These are phyloP conservation scores for Solanum verrucosum DNA, from an alignment of 257 asterid genomes.

Conservation along the genomic window DNA sequence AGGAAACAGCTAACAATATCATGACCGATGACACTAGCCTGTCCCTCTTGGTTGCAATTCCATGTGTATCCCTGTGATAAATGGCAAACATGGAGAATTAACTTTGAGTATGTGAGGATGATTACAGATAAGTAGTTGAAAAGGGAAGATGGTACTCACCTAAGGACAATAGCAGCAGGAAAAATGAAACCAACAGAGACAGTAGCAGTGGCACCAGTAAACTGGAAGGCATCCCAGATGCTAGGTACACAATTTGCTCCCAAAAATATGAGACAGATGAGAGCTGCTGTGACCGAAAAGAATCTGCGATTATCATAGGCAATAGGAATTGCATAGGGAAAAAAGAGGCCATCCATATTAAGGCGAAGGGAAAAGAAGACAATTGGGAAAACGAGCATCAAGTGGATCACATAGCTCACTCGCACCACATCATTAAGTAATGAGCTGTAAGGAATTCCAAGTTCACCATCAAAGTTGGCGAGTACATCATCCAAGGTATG, in stretches of 20 bases:
- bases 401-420: constrained; percentile 72
- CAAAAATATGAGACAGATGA: constrained; percentile 57
- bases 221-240: constrained; percentile 91
- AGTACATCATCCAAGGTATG: constrained; percentile 77
- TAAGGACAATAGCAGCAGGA: constrained; percentile 73
- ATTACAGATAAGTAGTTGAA: background rate
- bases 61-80: constrained; percentile 57
- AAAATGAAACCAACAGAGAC: constrained; percentile 75
- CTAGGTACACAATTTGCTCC: constrained; percentile 85
- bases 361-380: constrained; percentile 85
- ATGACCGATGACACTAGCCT: constrained; percentile 56
- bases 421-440: constrained; percentile 65
- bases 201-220: constrained; percentile 91
- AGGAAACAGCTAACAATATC: constrained; percentile 69
- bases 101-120: background rate
- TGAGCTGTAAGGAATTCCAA: constrained; percentile 59
- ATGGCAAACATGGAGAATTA: background rate
- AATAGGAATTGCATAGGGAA: constrained; percentile 59
- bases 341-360: constrained; percentile 64
- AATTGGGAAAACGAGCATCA: constrained; percentile 81
- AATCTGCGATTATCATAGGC: constrained; percentile 59
- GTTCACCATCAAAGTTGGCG: constrained; percentile 80
- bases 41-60: constrained; percentile 57
- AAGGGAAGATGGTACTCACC: constrained; percentile 27
- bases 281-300: constrained; percentile 41